Conservation (phyloP, 164 flowering plant species). For the Magnolia officinalis region DNA sequence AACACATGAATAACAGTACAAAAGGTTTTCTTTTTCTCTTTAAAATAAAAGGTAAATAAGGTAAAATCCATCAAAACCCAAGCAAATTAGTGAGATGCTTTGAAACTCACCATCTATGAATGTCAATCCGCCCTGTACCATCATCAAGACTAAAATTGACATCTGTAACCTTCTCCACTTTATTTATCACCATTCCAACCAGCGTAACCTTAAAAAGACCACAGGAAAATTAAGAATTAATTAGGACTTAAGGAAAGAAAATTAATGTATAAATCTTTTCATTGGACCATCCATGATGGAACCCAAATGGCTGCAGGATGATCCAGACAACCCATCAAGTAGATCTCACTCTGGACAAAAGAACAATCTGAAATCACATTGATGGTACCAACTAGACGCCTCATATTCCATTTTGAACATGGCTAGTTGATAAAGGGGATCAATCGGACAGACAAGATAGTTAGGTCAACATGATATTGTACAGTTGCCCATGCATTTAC, state of each 20-base stretch:
- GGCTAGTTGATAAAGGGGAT: not conserved
- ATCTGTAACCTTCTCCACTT: constrained; percentile 64
- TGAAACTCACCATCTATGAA: constrained; percentile 59
- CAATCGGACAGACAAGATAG: too few relatives aligned
- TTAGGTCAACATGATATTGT: too few relatives aligned
- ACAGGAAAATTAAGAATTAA: not conserved
- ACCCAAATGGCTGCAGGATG: not conserved
- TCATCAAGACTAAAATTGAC: constrained; percentile 68
- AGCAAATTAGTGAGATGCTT: not conserved
- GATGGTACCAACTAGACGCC: not conserved
- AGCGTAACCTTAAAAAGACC: constrained; percentile 50
- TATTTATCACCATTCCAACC: constrained; percentile 62
- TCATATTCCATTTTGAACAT: not conserved
- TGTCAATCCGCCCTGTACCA: constrained; percentile 84
- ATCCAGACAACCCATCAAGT: not conserved
- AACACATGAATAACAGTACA: not conserved
- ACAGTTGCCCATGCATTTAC: too few relatives aligned
- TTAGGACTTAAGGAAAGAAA: not conserved
- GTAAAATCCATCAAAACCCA: not conserved
- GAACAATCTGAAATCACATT: not conserved
- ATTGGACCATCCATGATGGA: not conserved
- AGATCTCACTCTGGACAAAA: not conserved
- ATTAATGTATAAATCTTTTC: not conserved
- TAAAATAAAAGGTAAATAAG: not conserved
- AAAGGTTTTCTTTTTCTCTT: not conserved